These are phyloP conservation scores for Saturnispora besseyi DNA, from an alignment of 805 yeast species.

Conservation along the genomic window DNA sequence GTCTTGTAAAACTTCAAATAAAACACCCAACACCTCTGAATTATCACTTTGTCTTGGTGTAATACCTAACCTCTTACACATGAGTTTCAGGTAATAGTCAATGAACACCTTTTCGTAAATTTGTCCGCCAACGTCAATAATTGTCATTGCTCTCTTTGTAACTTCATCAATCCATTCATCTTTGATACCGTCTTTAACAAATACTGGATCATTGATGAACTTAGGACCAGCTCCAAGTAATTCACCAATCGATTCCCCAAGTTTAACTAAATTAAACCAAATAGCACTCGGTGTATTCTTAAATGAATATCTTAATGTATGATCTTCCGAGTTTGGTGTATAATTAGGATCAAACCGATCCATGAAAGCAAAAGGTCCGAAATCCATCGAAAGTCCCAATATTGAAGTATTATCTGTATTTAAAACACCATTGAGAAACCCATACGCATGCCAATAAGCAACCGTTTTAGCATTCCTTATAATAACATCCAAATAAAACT, in stretches of 20 bases:
- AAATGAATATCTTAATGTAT: slow-evolving; percentile 60
- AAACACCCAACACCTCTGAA: slow-evolving; percentile 43
- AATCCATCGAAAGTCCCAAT: slow-evolving; percentile 82
- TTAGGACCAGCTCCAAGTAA: slow-evolving; percentile 64
- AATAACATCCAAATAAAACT: slow-evolving; percentile 61
- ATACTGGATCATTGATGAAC: slow-evolving; percentile 36
- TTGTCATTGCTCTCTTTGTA: slow-evolving; percentile 49
- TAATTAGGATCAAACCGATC: slow-evolving; percentile 73
- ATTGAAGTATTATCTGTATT: slow-evolving; percentile 92
- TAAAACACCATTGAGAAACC: slow-evolving; percentile 87
- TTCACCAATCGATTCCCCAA: slow-evolving; percentile 79
- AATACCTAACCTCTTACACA: slow-evolving; percentile 67
- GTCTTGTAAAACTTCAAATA: slow-evolving; percentile 50
- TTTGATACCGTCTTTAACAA: slow-evolving; percentile 34
- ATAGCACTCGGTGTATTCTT: slow-evolving; percentile 77
- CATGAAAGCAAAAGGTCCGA: slow-evolving; percentile 90
- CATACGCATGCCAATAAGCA: slow-evolving; percentile 86
- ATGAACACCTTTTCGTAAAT: slow-evolving; percentile 58
- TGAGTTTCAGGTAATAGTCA: slow-evolving; percentile 43
- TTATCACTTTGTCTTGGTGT: slow-evolving; percentile 32
- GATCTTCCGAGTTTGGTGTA: slow-evolving; percentile 89
- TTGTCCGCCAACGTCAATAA: slow-evolving; percentile 57
- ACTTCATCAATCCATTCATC: slow-evolving; percentile 44
- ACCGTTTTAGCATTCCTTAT: slow-evolving; percentile 67
- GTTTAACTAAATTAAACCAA: slow-evolving; percentile 86